Evolutionary conservation across 1,284 basidiomycete species (phyloP).

Genomic region (Pseudozyma thailandica): DNA sequence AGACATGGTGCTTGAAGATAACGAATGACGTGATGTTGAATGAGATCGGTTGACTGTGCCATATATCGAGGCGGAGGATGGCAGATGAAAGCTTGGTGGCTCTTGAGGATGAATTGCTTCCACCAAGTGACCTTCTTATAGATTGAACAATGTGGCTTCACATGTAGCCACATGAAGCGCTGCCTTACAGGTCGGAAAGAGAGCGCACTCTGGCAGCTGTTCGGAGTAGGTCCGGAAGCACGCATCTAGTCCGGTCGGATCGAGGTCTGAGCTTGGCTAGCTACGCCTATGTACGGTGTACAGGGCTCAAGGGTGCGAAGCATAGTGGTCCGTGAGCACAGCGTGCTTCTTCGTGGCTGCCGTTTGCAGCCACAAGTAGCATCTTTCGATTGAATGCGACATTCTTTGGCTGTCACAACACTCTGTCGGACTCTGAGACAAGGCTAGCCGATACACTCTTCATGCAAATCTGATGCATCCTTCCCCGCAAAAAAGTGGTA

Average conservation of each 20-base stretch:
- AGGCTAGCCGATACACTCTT: background rate
- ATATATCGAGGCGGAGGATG: background rate
- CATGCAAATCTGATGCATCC: background rate
- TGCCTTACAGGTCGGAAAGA: too few relatives aligned
- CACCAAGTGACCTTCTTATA: too few relatives aligned
- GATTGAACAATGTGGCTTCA: too few relatives aligned
- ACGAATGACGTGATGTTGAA: background rate
- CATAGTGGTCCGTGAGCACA: slow-evolving; percentile 9
- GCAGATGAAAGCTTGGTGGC: background rate
- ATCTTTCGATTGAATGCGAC: too few relatives aligned
- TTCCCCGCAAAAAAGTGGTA: background rate
- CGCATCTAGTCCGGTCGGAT: slow-evolving; percentile 17
- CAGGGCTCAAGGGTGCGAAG: too few relatives aligned
- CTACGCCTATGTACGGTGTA: too few relatives aligned
- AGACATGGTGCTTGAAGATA: slow-evolving; percentile 16
- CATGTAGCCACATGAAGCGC: too few relatives aligned
- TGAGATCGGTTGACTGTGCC: too few relatives aligned
- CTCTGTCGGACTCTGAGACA: slow-evolving; percentile 1
- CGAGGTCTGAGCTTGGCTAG: too few relatives aligned
- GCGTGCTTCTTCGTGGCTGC: background rate
- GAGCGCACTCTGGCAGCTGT: too few relatives aligned
- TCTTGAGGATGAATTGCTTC: too few relatives aligned
- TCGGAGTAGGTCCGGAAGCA: slow-evolving; percentile 17
- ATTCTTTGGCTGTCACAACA: too few relatives aligned
- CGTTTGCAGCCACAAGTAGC: background rate